Conservation (phyloP, 805 yeast genomes). For the Dipodascus geniculatus region DNA sequence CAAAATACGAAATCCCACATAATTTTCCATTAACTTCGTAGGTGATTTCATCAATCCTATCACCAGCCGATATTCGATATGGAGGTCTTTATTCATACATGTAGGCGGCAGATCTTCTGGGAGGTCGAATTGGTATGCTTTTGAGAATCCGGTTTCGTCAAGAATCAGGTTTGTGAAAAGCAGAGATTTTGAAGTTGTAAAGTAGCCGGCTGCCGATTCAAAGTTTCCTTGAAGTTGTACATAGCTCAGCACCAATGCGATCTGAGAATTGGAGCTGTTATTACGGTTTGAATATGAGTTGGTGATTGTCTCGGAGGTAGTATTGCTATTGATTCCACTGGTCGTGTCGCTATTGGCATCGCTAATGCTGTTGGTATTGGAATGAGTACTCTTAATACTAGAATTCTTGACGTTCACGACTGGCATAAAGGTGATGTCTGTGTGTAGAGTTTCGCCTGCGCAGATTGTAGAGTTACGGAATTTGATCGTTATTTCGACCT, state of each 20-base stretch:
- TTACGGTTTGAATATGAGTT: too few species aligned
- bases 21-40: neutral
- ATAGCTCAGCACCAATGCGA: neutral
- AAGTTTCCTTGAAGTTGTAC: slow-evolving; percentile 1
- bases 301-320: too few species aligned
- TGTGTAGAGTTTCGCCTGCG: neutral
- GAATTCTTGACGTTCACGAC: neutral
- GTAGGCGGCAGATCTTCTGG: neutral
- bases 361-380: too few species aligned
- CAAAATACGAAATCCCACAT: neutral
- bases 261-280: too few species aligned
- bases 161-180: neutral
- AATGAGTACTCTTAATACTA: too few species aligned
- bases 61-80: neutral
- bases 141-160: neutral
- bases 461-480: neutral
- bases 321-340: too few species aligned
- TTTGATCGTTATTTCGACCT: neutral
- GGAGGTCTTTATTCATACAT: neutral
- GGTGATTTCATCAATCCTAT: neutral
- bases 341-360: too few species aligned
- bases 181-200: neutral
- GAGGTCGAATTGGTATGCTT: neutral
- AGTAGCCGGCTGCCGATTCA: neutral
- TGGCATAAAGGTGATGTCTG: neutral